A percentile compares a stretch with the other conserved stretches of the same genome.
phyloP scores from a whole-genome alignment of 2,329 filamentous ascomycete genomes.

The Hypoxylon sp. region DNA sequence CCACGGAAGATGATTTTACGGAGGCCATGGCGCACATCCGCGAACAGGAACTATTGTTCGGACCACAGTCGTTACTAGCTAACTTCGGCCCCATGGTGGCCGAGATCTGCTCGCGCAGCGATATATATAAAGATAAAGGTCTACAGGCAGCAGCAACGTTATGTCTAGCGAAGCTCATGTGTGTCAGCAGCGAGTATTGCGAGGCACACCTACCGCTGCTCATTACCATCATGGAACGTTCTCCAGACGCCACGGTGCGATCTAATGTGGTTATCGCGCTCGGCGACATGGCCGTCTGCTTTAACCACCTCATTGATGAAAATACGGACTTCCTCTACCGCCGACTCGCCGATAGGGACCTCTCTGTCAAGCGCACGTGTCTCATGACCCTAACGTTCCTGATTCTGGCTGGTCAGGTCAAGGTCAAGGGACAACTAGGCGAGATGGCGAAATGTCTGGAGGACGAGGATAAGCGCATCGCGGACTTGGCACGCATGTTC shows the following conservation, averaged over 20 bases:
- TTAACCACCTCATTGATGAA: slow-evolving; percentile 99
- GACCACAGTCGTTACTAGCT: slow-evolving; percentile 85
- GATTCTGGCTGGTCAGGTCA: slow-evolving; percentile 96
- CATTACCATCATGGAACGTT: slow-evolving; percentile 98
- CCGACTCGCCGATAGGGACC: slow-evolving; percentile 88
- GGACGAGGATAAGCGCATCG: slow-evolving; percentile 93
- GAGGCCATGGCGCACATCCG: slow-evolving; percentile 89
- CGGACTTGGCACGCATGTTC: slow-evolving; percentile 96
- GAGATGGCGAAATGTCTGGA: slow-evolving; percentile 99
- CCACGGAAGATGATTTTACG: slow-evolving; percentile 93
- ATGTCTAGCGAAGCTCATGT: slow-evolving; percentile 98
- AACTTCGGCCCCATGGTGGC: slow-evolving; percentile 92
- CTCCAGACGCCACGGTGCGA: slow-evolving; percentile 89
- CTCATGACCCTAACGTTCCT: slow-evolving; percentile 98
- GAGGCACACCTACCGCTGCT: slow-evolving; percentile 92
- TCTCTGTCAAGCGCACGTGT: slow-evolving; percentile 95
- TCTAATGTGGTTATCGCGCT: slow-evolving; percentile 97
- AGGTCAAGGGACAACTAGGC: slow-evolving; percentile 97
- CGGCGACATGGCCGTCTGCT: slow-evolving; percentile 99
- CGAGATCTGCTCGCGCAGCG: slow-evolving; percentile 96
- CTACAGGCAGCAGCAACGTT: slow-evolving; percentile 94
- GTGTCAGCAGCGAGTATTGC: slow-evolving; percentile 96
- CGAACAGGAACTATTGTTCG: slow-evolving; percentile 85
- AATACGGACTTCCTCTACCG: slow-evolving; percentile 99
- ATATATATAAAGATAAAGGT: slow-evolving; percentile 88